phyloP scores from a whole-genome alignment of 106 monocot genomes.

The Posidonia australis region DNA sequence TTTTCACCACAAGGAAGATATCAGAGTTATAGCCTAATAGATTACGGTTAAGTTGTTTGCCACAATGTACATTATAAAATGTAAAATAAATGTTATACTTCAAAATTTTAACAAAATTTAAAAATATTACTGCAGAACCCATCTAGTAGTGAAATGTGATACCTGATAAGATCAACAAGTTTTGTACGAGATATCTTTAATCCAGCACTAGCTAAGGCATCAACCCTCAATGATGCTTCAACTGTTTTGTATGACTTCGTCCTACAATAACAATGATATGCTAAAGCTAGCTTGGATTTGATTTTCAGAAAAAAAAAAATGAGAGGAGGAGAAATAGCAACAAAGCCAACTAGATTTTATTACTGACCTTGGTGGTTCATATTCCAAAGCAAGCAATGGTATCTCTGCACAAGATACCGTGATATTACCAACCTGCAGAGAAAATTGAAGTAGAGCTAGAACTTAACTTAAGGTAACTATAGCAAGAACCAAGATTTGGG shows the following conservation, averaged over 20 bases:
- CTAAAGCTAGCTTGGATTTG: not conserved
- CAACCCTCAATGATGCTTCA: slow-evolving; percentile 85
- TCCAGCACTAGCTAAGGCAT: slow-evolving; percentile 97
- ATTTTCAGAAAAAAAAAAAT: not conserved
- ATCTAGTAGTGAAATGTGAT: not conserved
- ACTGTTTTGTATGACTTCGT: slow-evolving; percentile 73
- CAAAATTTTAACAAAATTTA: no score
- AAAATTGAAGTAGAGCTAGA: not conserved
- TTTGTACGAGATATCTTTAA: slow-evolving; percentile 97
- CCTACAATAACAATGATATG: slow-evolving; percentile 27
- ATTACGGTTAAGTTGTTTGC: no score
- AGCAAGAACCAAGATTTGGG: not conserved
- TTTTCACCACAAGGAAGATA: not conserved
- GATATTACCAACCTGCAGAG: slow-evolving; percentile 71
- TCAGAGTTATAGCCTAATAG: not conserved
- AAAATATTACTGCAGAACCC: not conserved
- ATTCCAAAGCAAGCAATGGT: slow-evolving; percentile 90
- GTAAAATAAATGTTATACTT: no score
- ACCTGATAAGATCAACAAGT: slow-evolving; percentile 88
- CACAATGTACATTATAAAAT: no score
- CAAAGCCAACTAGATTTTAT: not conserved
- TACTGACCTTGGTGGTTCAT: slow-evolving; percentile 81
- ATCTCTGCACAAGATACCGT: slow-evolving; percentile 65
- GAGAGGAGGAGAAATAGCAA: not conserved
- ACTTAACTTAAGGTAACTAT: slow-evolving; percentile 1